A percentile compares a stretch with the other conserved stretches of the same genome.
Conservation (phyloP, 768 basidiomycete species). For the Baorangia bicolor region DNA sequence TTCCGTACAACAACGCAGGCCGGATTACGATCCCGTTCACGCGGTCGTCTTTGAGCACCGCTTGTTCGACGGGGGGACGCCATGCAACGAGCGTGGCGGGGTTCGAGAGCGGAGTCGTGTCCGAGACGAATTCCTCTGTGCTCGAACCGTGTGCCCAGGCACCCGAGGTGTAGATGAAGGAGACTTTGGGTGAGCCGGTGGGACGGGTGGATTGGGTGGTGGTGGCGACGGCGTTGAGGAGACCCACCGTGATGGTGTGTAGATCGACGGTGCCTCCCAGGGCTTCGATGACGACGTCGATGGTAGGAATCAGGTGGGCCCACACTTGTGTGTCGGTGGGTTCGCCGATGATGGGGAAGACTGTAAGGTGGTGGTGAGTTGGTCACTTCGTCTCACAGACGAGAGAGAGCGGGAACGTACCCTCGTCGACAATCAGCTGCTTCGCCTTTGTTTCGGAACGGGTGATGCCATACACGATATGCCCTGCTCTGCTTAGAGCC, state of each 20-base stretch:
- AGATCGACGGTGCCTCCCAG: constrained; percentile 14
- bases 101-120: constrained; percentile 19
- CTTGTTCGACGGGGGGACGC: constrained; percentile 20
- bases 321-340: constrained; percentile 13
- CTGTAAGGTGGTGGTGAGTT: not conserved
- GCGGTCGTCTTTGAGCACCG: constrained; percentile 8
- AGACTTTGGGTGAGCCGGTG: constrained; percentile 25
- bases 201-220: constrained; percentile 19
- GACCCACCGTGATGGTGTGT: constrained; percentile 12
- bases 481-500: constrained; percentile 35
- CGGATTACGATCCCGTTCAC: constrained; percentile 38
- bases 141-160: constrained; percentile 30
- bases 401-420: constrained; percentile 3
- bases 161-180: constrained; percentile 35
- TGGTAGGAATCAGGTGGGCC: constrained; percentile 15
- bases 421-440: constrained; percentile 28
- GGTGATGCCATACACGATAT: constrained; percentile 36
- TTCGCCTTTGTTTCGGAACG: constrained; percentile 26
- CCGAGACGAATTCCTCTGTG: constrained; percentile 14
- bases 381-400: not conserved
- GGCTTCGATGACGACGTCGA: constrained; percentile 24
- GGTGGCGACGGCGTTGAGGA: constrained; percentile 18
- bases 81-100: constrained; percentile 17
- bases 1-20: constrained; percentile 32
- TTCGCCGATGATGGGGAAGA: constrained; percentile 28